Evolutionary conservation across 768 basidiomycete species (phyloP).

Genomic region (Lactarius akahatsu): DNA sequence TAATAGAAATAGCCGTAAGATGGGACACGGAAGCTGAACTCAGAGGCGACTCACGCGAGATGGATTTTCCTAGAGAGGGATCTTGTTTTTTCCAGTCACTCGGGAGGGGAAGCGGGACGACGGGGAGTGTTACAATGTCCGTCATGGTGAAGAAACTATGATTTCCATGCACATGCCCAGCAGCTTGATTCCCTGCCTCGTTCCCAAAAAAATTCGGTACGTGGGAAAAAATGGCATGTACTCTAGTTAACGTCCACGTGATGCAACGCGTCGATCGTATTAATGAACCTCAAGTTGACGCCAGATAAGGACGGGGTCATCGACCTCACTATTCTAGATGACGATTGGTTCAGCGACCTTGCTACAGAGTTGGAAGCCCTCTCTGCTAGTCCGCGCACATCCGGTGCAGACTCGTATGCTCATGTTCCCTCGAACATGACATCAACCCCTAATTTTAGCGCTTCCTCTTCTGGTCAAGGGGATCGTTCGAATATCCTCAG

Average conservation of each 20-base stretch:
- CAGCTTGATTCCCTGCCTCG: conserved; percentile 5
- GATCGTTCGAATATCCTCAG: conserved; percentile 12
- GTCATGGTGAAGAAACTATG: conserved; percentile 23
- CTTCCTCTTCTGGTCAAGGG: not conserved
- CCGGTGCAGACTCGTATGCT: conserved; percentile 3
- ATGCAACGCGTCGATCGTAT: conserved; percentile 10
- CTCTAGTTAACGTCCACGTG: conserved; percentile 10
- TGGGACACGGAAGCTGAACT: conserved; percentile 17
- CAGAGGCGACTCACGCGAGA: conserved; percentile 36
- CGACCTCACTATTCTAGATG: conserved; percentile 25
- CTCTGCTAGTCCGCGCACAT: not conserved
- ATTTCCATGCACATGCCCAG: conserved; percentile 9
- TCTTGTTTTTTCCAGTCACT: conserved; percentile 45
- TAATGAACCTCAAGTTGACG: not conserved
- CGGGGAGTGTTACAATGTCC: conserved; percentile 37
- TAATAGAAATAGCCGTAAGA: conserved; percentile 4
- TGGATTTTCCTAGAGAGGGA: conserved; percentile 37
- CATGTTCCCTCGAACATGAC: not conserved
- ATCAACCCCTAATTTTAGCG: not conserved
- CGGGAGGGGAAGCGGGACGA: conserved; percentile 46
- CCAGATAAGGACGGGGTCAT: conserved; percentile 24
- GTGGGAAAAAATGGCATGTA: conserved; percentile 22
- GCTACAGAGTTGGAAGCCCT: conserved; percentile 11
- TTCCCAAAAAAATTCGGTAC: conserved; percentile 21
- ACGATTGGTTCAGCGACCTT: conserved; percentile 24